A percentile compares a stretch with the other conserved stretches of the same genome.
These are phyloP conservation scores for Allium cepa DNA, from an alignment of 106 monocot genomes.

Conservation along the genomic window DNA sequence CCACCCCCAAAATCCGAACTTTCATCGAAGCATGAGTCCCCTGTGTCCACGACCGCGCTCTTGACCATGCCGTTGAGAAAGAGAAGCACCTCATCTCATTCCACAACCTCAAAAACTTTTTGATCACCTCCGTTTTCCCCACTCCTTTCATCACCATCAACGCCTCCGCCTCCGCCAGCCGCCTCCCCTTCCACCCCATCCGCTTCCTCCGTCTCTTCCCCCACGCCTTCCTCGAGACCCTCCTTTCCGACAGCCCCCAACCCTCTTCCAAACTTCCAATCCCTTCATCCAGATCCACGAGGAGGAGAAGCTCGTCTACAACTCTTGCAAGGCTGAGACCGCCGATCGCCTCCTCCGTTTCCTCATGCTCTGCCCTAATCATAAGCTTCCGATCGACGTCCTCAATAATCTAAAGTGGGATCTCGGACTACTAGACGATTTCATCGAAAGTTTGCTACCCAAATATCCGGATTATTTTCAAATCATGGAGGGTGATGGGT, in stretches of 20 bases:
- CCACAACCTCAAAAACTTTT: conserved; percentile 69
- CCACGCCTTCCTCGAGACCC: conserved; percentile 12
- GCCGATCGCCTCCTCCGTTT: conserved; percentile 83
- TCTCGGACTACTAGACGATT: conserved; percentile 77
- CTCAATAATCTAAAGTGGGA: conserved; percentile 60
- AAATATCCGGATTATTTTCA: conserved; percentile 84
- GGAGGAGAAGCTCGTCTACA: conserved; percentile 33
- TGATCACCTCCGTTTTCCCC: conserved; percentile 26
- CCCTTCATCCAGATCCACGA: neutral
- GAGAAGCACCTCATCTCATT: conserved; percentile 83
- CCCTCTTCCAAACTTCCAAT: conserved; percentile 6
- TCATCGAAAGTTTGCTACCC: conserved; percentile 51
- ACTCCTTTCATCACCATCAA: conserved; percentile 17
- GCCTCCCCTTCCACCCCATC: conserved; percentile 73
- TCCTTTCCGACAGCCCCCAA: conserved; percentile 3
- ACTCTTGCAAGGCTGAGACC: conserved; percentile 24
- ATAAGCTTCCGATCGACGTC: conserved; percentile 46
- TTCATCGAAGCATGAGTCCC: conserved; percentile 54
- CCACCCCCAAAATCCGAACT: conserved; percentile 8
- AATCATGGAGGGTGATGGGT: conserved; percentile 13
- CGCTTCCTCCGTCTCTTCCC: conserved; percentile 68
- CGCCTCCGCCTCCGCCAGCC: conserved; percentile 37
- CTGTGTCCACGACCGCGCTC: conserved; percentile 82
- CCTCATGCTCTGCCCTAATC: conserved; percentile 69
- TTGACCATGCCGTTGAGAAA: conserved; percentile 94